phyloP scores from a whole-genome alignment of 2,329 filamentous ascomycete genomes.

The Acephala macrosclerotiorum region DNA sequence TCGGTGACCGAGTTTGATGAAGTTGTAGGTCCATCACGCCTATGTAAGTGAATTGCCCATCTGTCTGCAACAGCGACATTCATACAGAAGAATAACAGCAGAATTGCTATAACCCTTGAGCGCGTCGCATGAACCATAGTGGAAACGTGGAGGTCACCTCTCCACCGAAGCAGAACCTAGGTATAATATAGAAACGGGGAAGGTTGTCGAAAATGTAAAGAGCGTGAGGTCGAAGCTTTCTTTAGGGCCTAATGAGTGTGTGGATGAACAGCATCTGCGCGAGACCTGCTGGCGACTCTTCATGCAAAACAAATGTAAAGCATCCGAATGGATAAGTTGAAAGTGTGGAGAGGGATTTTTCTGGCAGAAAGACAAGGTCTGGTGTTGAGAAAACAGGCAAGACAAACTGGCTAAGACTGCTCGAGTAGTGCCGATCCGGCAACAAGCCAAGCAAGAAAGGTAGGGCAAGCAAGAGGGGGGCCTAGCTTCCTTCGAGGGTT shows the following conservation, averaged over 20 bases:
- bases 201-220: conserved; percentile 26
- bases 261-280: conserved; percentile 32
- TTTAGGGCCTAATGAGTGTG: conserved; percentile 30
- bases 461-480: not conserved
- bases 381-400: conserved; percentile 21
- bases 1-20: conserved; percentile 31
- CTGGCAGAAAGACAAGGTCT: conserved; percentile 27
- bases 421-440: conserved; percentile 19
- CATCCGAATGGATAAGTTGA: conserved; percentile 21
- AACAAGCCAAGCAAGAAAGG: conserved; percentile 18
- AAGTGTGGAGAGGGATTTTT: conserved; percentile 25
- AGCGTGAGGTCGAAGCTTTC: conserved; percentile 31
- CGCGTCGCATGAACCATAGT: conserved; percentile 33
- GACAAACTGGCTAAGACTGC: conserved; percentile 14
- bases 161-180: conserved; percentile 20
- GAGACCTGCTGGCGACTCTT: conserved; percentile 31
- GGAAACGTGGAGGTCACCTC: conserved; percentile 15
- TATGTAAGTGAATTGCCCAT: conserved; percentile 31
- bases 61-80: conserved; percentile 32
- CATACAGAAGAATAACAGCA: conserved; percentile 38
- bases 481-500: not conserved
- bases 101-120: conserved; percentile 30
- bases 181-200: conserved; percentile 28
- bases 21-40: conserved; percentile 39
- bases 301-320: conserved; percentile 27